Evolutionary conservation across 148 eudicot genomes (phyloP).

Genomic region (Heliosperma pusillum): DNA sequence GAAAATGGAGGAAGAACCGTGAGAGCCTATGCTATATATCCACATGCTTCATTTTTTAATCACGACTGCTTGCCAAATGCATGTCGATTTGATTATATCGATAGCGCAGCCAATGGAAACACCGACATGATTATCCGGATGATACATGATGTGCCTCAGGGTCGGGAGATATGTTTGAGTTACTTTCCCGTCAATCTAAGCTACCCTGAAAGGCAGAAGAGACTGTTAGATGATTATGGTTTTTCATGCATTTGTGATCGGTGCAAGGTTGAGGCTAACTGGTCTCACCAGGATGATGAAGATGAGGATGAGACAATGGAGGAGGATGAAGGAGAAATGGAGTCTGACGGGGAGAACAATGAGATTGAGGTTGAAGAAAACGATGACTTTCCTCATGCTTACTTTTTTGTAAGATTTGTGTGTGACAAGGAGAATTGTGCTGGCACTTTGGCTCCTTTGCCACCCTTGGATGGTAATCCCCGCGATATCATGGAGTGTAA

Average conservation of each 20-base stretch:
- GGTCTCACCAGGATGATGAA: constrained; percentile 70
- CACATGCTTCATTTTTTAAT: constrained; percentile 73
- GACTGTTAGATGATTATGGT: constrained; percentile 79
- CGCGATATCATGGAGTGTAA: constrained; percentile 75
- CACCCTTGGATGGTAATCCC: constrained; percentile 35
- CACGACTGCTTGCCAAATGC: constrained; percentile 97
- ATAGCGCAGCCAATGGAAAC: constrained; percentile 38
- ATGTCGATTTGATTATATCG: constrained; percentile 86
- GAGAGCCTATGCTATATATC: constrained; percentile 86
- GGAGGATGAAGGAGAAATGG: constrained; percentile 35
- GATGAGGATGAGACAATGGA: constrained; percentile 38
- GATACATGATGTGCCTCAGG: constrained; percentile 71
- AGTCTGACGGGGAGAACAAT: constrained; percentile 28
- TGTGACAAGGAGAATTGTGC: constrained; percentile 68
- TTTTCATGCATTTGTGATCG: constrained; percentile 79
- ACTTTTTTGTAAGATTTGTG: constrained; percentile 82
- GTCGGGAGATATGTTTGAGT: constrained; percentile 80
- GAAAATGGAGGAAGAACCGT: constrained; percentile 56
- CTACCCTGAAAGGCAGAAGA: constrained; percentile 56
- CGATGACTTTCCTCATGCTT: constrained; percentile 85
- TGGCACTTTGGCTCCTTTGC: constrained; percentile 92
- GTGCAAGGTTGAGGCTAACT: constrained; percentile 79
- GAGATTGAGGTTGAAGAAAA: constrained; percentile 31
- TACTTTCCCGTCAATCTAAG: constrained; percentile 80
- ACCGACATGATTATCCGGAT: constrained; percentile 63